Conservation (phyloP, 495 filamentous ascomycete species). For the Trichocladium uniseriatum region DNA sequence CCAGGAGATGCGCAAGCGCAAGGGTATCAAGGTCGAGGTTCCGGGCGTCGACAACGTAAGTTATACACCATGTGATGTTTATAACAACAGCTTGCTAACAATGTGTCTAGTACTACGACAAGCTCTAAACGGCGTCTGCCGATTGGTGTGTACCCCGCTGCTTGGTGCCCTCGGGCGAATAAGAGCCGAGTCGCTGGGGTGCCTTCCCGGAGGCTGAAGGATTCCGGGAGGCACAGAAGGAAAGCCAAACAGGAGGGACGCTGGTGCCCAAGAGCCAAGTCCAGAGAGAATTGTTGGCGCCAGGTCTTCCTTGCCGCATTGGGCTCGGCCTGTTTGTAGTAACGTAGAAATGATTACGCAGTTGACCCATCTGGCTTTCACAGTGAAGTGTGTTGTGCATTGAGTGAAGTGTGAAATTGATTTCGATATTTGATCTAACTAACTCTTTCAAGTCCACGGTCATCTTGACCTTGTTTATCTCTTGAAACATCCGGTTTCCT, state of each 20-base stretch:
- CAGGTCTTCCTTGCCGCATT: constrained; percentile 16
- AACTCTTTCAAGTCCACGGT: too few species aligned
- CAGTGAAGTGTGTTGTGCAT: too few species aligned
- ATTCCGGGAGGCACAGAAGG: constrained; percentile 7
- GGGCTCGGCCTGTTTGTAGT: constrained; percentile 22
- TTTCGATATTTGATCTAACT: neutral
- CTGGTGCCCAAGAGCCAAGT: constrained; percentile 15
- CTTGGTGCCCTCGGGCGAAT: constrained; percentile 28
- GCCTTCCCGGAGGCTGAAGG: constrained; percentile 8
- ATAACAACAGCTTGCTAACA: constrained; percentile 43
- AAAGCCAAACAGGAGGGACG: constrained; percentile 7
- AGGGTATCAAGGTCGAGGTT: constrained; percentile 95
- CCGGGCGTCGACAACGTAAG: constrained; percentile 90
- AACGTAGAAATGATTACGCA: constrained; percentile 22
- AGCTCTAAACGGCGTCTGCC: constrained; percentile 61
- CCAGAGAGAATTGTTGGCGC: constrained; percentile 8
- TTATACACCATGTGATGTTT: constrained; percentile 18
- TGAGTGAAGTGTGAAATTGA: too few species aligned
- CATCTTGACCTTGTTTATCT: too few species aligned
- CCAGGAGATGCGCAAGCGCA: constrained; percentile 88
- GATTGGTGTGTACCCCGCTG: constrained; percentile 30
- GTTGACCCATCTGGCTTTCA: neutral
- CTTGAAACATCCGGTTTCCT: too few species aligned
- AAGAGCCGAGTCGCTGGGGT: constrained; percentile 8
- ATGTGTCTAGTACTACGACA: constrained; percentile 83